phyloP scores from a whole-genome alignment of 2,329 filamentous ascomycete species.

The Phaeosphaeriaceae sp. region DNA sequence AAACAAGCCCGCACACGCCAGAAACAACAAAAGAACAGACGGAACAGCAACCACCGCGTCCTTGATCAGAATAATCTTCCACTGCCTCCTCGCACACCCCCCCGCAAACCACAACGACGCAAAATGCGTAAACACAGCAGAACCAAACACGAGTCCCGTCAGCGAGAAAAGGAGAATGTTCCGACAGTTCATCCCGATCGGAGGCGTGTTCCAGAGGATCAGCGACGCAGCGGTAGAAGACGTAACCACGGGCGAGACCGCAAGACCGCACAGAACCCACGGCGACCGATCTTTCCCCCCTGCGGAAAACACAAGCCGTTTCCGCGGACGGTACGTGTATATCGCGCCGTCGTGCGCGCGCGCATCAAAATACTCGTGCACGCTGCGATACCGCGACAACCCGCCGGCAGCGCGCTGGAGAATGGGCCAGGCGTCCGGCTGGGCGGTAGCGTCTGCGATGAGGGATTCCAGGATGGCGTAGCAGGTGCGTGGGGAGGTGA shows the following conservation, averaged over 20 bases:
- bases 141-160: conserved; percentile 11
- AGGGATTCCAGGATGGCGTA: conserved; percentile 21
- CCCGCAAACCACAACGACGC: not conserved
- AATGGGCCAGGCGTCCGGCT: conserved; percentile 4
- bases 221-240: conserved; percentile 11
- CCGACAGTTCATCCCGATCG: conserved; percentile 26
- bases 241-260: conserved; percentile 10
- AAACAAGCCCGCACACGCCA: conserved; percentile 23
- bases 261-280: conserved; percentile 3
- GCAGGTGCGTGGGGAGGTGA: conserved; percentile 23
- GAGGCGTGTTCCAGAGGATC: conserved; percentile 25
- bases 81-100: conserved; percentile 11
- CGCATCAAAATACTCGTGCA: conserved; percentile 16
- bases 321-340: conserved; percentile 23
- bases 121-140: conserved; percentile 10
- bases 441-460: not conserved
- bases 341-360: conserved; percentile 25
- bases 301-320: conserved; percentile 4
- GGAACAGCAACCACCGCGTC: conserved; percentile 22
- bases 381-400: conserved; percentile 4
- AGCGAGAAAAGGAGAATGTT: conserved; percentile 22
- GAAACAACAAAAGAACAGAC: conserved; percentile 21
- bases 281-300: not conserved
- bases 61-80: conserved; percentile 23
- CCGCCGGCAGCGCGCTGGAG: conserved; percentile 1